Percentiles rank a stretch among this genome's conserved stretches.
Evolutionary conservation across 306 rosid species (phyloP).

Genomic region (Sechiopsis laciniata): DNA sequence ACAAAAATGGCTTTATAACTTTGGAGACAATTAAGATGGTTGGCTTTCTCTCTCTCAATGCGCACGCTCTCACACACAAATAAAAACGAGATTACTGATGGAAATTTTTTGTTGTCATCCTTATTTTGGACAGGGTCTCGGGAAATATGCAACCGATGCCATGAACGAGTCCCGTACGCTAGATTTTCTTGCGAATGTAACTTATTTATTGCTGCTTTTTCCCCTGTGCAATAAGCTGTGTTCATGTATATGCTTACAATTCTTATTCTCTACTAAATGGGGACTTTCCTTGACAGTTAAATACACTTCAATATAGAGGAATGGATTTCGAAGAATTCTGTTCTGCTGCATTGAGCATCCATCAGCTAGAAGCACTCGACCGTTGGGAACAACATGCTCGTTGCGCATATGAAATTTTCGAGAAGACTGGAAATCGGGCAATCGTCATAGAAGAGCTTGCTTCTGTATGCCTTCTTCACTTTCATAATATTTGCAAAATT

Average conservation of each 20-base stretch:
- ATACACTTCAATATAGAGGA: slow-evolving; percentile 87
- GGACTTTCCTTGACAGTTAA: slow-evolving; percentile 50
- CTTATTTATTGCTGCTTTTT: background rate
- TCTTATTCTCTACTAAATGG: background rate
- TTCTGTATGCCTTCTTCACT: slow-evolving; percentile 49
- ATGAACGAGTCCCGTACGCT: slow-evolving; percentile 84
- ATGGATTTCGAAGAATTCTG: slow-evolving; percentile 98
- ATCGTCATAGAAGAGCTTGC: slow-evolving; percentile 96
- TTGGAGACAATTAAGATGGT: slow-evolving; percentile 70
- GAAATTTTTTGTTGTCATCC: background rate
- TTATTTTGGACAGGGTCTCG: slow-evolving; percentile 55
- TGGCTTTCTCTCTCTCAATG: slow-evolving; percentile 10
- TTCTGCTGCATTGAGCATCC: slow-evolving; percentile 84
- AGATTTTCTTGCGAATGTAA: slow-evolving; percentile 75
- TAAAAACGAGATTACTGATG: background rate
- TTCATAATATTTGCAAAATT: background rate
- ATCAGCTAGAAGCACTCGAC: slow-evolving; percentile 96
- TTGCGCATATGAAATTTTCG: slow-evolving; percentile 89
- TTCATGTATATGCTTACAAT: background rate
- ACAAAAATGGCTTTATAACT: slow-evolving; percentile 75
- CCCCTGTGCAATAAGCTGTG: background rate
- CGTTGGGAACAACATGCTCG: slow-evolving; percentile 97
- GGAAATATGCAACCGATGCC: slow-evolving; percentile 78
- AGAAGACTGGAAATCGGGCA: slow-evolving; percentile 88
- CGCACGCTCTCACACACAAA: background rate